Conservation (phyloP, 768 basidiomycete species). For the Mycena polygramma region DNA sequence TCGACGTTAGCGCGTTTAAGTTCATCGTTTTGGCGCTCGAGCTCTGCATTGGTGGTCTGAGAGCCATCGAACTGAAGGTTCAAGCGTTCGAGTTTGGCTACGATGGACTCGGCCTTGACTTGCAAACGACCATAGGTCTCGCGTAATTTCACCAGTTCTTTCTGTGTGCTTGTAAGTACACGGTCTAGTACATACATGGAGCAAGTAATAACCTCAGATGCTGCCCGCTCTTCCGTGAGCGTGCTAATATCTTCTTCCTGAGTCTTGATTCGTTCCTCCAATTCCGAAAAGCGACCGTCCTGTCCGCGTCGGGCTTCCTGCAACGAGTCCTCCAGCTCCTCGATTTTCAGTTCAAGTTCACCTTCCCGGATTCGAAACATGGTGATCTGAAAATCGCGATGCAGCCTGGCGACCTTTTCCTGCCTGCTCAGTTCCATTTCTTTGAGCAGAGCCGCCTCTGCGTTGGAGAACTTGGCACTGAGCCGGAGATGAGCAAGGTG, state of each 20-base stretch:
- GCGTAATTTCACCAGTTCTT: constrained; percentile 55
- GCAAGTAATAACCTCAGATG: constrained; percentile 56
- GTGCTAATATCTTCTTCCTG: constrained; percentile 53
- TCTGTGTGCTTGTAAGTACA: constrained; percentile 44
- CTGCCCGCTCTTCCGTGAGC: constrained; percentile 58
- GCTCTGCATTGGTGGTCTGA: constrained; percentile 63
- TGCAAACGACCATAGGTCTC: constrained; percentile 65
- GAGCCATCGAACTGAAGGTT: constrained; percentile 71
- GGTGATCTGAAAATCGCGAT: constrained; percentile 77
- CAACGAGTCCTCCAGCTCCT: constrained; percentile 64
- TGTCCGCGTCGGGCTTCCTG: constrained; percentile 12
- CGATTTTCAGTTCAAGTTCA: constrained; percentile 68
- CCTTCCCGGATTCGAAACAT: constrained; percentile 75
- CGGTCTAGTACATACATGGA: constrained; percentile 15
- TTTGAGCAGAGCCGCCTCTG: constrained; percentile 62
- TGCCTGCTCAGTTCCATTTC: constrained; percentile 66
- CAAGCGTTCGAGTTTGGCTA: constrained; percentile 69
- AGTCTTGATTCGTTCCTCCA: constrained; percentile 42
- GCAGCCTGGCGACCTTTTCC: constrained; percentile 71
- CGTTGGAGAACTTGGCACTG: constrained; percentile 66
- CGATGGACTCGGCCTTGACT: constrained; percentile 58
- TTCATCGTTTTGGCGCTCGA: constrained; percentile 70
- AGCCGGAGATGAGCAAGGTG: constrained; percentile 74
- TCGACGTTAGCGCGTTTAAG: constrained; percentile 67
- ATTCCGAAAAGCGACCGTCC: constrained; percentile 11